Evolutionary conservation across 164 flowering plant genomes (phyloP).

Genomic region (Sedum album): DNA sequence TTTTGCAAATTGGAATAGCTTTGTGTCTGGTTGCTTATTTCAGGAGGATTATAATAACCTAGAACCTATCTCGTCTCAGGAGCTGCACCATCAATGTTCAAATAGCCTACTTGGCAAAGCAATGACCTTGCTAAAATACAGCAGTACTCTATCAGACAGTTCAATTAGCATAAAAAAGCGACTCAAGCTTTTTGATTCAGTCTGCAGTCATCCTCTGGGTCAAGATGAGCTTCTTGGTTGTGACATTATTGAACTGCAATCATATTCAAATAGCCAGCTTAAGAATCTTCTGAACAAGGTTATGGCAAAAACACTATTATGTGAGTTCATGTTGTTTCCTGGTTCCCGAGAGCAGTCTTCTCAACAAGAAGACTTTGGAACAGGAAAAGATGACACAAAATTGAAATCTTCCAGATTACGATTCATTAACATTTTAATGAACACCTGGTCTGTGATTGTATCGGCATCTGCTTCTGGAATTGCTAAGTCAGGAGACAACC

Average conservation of each 20-base stretch:
- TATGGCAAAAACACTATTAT: constrained; percentile 51
- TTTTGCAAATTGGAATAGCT: constrained; percentile 57
- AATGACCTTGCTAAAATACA: constrained; percentile 40
- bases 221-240: constrained; percentile 39
- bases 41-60: constrained; percentile 34
- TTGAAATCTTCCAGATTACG: constrained; percentile 24
- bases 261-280: constrained; percentile 28
- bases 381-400: constrained; percentile 13
- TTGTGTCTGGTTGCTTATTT: constrained; percentile 35
- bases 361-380: constrained; percentile 19
- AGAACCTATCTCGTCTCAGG: constrained; percentile 38
- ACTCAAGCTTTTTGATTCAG: constrained; percentile 46
- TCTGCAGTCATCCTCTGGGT: constrained; percentile 24
- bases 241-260: constrained; percentile 28
- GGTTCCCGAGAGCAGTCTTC: constrained; percentile 14
- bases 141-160: constrained; percentile 28
- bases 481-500: constrained; percentile 17
- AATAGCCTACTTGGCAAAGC: constrained; percentile 64
- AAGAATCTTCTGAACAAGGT: constrained; percentile 38
- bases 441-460: constrained; percentile 46
- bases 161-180: constrained; percentile 26
- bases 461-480: constrained; percentile 28
- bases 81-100: constrained; percentile 28
- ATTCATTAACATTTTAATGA: constrained; percentile 38
- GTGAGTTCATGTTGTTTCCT: constrained; percentile 49